These are phyloP conservation scores for Kwoniella europaea DNA, from an alignment of 768 basidiomycete genomes.

Conservation along the genomic window DNA sequence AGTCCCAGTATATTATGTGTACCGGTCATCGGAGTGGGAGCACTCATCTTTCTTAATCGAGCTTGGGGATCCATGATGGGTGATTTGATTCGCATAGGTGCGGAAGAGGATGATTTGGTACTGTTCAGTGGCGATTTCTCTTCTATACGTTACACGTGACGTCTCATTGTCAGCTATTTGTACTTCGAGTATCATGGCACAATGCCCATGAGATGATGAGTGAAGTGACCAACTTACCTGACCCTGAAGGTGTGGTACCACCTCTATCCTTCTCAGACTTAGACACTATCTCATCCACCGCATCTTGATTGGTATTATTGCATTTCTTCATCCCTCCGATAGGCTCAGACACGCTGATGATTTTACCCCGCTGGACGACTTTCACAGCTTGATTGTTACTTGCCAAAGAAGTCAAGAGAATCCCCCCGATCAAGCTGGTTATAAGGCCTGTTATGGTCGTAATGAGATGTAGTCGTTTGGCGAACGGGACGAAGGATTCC, in stretches of 20 bases:
- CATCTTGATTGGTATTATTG: too few relatives aligned
- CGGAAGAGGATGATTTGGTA: not conserved
- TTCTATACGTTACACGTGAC: not conserved
- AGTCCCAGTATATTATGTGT: not conserved
- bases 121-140: not conserved
- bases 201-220: too few relatives aligned
- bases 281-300: not conserved
- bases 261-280: not conserved
- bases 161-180: too few relatives aligned
- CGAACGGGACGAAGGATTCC: slow-evolving; percentile 47
- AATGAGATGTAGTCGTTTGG: slow-evolving; percentile 36
- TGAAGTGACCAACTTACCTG: too few relatives aligned
- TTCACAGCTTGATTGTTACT: not conserved
- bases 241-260: not conserved
- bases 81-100: not conserved
- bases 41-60: not conserved
- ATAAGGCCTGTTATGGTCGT: slow-evolving; percentile 37
- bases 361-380: not conserved
- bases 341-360: not conserved
- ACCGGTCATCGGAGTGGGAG: not conserved
- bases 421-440: slow-evolving; percentile 22
- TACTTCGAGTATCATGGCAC: too few relatives aligned
- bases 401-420: slow-evolving; percentile 2
- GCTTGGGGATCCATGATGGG: not conserved
- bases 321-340: too few relatives aligned